Base-by-base conservation (phyloP, 495 filamentous ascomycete species). In the Bacidia rubella region DNA sequence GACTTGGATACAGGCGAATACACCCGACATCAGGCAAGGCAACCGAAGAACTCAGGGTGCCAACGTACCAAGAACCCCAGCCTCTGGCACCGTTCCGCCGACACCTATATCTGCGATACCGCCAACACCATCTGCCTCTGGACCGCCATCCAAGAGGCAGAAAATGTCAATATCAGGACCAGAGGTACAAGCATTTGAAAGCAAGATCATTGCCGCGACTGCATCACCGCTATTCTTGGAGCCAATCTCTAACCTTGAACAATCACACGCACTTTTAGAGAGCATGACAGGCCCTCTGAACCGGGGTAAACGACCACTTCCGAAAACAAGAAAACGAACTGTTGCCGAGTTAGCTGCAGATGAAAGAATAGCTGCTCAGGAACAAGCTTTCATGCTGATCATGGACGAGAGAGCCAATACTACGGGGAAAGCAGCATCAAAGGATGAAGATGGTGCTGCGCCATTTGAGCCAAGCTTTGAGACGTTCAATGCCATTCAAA, bases 261-360 rank as follows among this genome's bases (percentile, higher is more conserved):
- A 86, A 53, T 75, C 78, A 0, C 78, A 86, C 40, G 70, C 70
- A 17, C 68, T 90, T 11, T 70, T 96, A 4, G 76, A 87, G 44
- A 70, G 74, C 29, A 67, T 93, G 60, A 71, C 76, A 46, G 82
- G 88, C 67, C 83, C 88, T 1, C 76, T 86, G 11, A 87, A 96
- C 60, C 74, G 74, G 12, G 74, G 82, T 50, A 73, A 78, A 26
- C 81, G 86, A 26, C 90, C 93, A 1, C 74, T 83, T 48, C 89
- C 87, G 15, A 96, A 95, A 71, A 78, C 80, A 22, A 76, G 93
- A 53, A 97, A 99, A 74, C 78, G 90, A 53, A 99, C 92, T 0
- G 82, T 89, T 11, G 92, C 93, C 4, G 90, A 99, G 60, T 75
- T 96, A 65, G 90, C 85, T 26, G 90, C 89, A 2, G 92, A 97